Evolutionary conservation across 2,329 filamentous ascomycete species (phyloP).

Genomic region (Magnaporthiopsis rhizophila): DNA sequence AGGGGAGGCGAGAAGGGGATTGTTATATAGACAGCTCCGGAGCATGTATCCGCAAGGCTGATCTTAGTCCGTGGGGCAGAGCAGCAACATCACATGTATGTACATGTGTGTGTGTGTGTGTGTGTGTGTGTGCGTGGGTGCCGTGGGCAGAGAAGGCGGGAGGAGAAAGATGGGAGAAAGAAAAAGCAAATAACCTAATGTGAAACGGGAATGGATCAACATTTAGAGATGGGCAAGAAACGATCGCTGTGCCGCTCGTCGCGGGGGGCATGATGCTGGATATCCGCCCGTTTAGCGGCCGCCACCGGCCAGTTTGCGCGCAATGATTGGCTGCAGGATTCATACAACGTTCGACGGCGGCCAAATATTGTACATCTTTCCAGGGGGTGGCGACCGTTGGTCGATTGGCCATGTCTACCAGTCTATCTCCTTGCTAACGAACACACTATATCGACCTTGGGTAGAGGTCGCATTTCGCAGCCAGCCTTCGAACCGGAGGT

Average conservation of each 20-base stretch:
- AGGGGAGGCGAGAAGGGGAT: background rate
- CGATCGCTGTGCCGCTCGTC: background rate
- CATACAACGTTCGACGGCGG: background rate
- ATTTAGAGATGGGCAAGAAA: background rate
- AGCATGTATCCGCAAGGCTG: background rate
- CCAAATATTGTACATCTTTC: background rate
- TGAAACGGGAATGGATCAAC: too few species aligned
- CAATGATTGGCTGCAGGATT: background rate
- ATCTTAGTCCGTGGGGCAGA: background rate
- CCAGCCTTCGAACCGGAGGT: too few species aligned
- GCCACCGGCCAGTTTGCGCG: background rate
- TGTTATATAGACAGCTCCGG: background rate
- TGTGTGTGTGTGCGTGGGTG: too few species aligned
- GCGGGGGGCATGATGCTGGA: background rate
- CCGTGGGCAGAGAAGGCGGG: too few species aligned
- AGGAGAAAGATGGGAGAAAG: too few species aligned
- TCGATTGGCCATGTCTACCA: too few species aligned
- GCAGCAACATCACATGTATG: too few species aligned
- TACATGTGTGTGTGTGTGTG: too few species aligned
- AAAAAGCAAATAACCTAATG: too few species aligned
- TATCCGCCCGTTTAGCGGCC: background rate
- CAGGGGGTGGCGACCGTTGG: background rate
- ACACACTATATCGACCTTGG: background rate
- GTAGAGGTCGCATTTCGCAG: background rate
- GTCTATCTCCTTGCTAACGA: background rate